Conservation (phyloP, 768 basidiomycete genomes). For the Infundibulicybe gibba region DNA sequence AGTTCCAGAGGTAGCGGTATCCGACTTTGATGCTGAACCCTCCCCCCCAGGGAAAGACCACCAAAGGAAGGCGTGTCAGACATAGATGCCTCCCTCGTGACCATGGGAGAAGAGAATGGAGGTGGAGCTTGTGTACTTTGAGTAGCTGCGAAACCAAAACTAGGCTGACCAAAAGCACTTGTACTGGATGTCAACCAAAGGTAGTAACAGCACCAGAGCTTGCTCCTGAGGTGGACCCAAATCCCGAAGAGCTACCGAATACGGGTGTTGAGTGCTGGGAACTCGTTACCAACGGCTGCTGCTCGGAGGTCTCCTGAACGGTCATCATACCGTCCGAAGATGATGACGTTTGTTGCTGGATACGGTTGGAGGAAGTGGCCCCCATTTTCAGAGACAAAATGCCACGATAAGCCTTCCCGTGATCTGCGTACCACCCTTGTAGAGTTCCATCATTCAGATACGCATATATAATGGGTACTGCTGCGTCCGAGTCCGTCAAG, state of each 20-base stretch:
- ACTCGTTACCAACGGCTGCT: conserved; percentile 17
- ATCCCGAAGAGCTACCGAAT: conserved; percentile 25
- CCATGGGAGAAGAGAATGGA: conserved; percentile 18
- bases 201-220: conserved; percentile 30
- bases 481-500: conserved; percentile 45
- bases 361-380: conserved; percentile 18
- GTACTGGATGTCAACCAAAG: conserved; percentile 16
- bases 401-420: conserved; percentile 54
- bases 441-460: conserved; percentile 80
- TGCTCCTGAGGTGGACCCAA: conserved; percentile 5
- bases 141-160: conserved; percentile 16
- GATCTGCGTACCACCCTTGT: conserved; percentile 68
- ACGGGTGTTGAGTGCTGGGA: conserved; percentile 15
- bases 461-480: conserved; percentile 61
- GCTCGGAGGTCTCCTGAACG: background rate
- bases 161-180: conserved; percentile 23
- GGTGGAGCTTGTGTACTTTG: conserved; percentile 8
- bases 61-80: conserved; percentile 37
- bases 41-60: conserved; percentile 29
- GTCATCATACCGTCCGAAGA: conserved; percentile 9
- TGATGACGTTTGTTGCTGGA: conserved; percentile 14
- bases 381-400: conserved; percentile 34
- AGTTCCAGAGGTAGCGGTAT: conserved; percentile 20
- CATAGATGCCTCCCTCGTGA: conserved; percentile 47
- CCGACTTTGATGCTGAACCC: conserved; percentile 20